phyloP scores from a whole-genome alignment of 805 yeast species.

The Pichia rugopelliculosa region DNA sequence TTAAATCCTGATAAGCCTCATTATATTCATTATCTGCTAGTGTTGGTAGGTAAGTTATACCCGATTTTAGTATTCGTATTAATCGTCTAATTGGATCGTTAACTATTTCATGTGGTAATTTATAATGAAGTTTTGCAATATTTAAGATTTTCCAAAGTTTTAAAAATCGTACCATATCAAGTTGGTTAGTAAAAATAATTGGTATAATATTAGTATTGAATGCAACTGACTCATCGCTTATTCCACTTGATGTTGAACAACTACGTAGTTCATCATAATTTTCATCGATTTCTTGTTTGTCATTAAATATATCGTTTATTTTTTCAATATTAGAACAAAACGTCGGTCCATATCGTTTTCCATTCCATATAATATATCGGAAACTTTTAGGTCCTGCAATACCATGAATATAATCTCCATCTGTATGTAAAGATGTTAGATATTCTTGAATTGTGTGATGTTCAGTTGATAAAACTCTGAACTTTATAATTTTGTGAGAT shows the following conservation, averaged over 20 bases:
- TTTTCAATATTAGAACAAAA: slow-evolving; percentile 13
- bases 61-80: slow-evolving; percentile 11
- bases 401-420: slow-evolving; percentile 23
- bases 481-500: slow-evolving; percentile 2
- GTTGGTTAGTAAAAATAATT: not conserved
- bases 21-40: not conserved
- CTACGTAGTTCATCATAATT: not conserved
- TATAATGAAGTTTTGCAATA: slow-evolving; percentile 20
- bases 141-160: slow-evolving; percentile 12
- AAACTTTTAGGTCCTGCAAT: slow-evolving; percentile 17
- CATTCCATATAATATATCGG: slow-evolving; percentile 12
- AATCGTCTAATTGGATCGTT: slow-evolving; percentile 18
- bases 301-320: not conserved
- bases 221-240: not conserved
- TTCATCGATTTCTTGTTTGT: not conserved
- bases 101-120: slow-evolving; percentile 20
- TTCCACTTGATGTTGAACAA: not conserved
- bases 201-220: slow-evolving; percentile 1
- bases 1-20: not conserved
- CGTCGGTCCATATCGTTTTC: slow-evolving; percentile 19
- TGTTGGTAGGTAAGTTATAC: slow-evolving; percentile 13
- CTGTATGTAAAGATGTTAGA: slow-evolving; percentile 12
- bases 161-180: not conserved
- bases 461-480: slow-evolving; percentile 5
- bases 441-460: slow-evolving; percentile 10